Percentiles rank a stretch among this genome's conserved stretches.
Evolutionary conservation across 768 basidiomycete genomes (phyloP).

Genomic region (Termitomyces heimii): DNA sequence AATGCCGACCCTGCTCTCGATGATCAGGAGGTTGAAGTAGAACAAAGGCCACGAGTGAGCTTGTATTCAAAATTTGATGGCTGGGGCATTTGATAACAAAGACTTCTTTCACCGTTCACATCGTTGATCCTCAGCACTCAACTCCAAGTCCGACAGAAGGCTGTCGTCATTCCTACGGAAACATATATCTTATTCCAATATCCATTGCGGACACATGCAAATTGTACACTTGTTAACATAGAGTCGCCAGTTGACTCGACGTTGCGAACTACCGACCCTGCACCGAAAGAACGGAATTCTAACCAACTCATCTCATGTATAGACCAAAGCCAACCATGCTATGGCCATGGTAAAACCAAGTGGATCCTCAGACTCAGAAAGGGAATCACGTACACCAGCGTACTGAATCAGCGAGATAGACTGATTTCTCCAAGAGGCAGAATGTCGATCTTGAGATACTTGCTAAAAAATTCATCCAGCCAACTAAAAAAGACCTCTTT

Average conservation of each 20-base stretch:
- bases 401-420: not conserved
- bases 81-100: not conserved
- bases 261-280: not conserved
- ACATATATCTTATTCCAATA: not conserved
- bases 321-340: not conserved
- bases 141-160: not conserved
- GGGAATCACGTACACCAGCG: not conserved
- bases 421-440: constrained; percentile 2
- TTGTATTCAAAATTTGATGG: not conserved
- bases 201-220: too few species aligned
- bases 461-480: constrained; percentile 77
- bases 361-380: not conserved
- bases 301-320: too few species aligned
- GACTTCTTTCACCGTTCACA: not conserved
- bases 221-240: not conserved
- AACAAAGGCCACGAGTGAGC: not conserved
- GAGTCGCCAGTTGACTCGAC: not conserved
- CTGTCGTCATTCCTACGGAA: not conserved
- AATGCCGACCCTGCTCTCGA: not conserved
- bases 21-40: not conserved
- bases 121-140: not conserved
- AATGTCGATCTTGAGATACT: constrained; percentile 27
- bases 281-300: not conserved
- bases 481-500: constrained; percentile 71
- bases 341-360: not conserved